Conservation (phyloP, 176 grass and related monocot species). For the Urochloa ruziziensis region DNA sequence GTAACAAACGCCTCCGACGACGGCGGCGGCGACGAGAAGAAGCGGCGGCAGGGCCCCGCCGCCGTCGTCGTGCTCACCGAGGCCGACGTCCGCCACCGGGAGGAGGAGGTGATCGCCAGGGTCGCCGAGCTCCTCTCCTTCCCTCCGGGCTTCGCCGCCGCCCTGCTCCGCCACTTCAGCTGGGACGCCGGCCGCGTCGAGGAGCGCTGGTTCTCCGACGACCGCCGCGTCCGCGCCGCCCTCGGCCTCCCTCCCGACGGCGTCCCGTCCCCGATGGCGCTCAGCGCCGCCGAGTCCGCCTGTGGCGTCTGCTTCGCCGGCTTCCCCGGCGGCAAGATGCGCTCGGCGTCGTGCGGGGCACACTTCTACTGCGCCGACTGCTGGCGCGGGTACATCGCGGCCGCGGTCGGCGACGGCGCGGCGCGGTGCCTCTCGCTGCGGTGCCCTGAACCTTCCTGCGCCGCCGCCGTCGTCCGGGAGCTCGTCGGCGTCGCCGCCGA, state of each 20-base stretch:
- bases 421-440: conserved; percentile 21
- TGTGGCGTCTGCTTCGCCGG: background rate
- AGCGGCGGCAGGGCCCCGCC: too few relatives aligned
- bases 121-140: conserved; percentile 6
- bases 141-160: background rate
- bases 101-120: background rate
- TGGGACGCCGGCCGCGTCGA: background rate
- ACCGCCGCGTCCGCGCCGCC: background rate
- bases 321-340: background rate
- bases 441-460: conserved; percentile 31
- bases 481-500: background rate
- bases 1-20: too few relatives aligned
- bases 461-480: background rate
- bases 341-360: background rate
- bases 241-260: background rate
- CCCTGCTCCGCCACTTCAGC: background rate
- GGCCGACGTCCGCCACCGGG: too few relatives aligned
- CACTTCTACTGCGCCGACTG: conserved; percentile 17
- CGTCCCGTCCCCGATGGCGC: background rate
- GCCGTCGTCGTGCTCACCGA: too few relatives aligned
- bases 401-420: conserved; percentile 14
- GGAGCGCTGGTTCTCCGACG: conserved; percentile 33
- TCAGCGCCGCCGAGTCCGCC: background rate
- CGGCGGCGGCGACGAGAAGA: too few relatives aligned
- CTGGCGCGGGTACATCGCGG: conserved; percentile 21